Evolutionary conservation across 2,329 filamentous ascomycete genomes (phyloP), one percentile per base, ranked within the genome.

Genomic region (Botrytis deweyae): DNA sequence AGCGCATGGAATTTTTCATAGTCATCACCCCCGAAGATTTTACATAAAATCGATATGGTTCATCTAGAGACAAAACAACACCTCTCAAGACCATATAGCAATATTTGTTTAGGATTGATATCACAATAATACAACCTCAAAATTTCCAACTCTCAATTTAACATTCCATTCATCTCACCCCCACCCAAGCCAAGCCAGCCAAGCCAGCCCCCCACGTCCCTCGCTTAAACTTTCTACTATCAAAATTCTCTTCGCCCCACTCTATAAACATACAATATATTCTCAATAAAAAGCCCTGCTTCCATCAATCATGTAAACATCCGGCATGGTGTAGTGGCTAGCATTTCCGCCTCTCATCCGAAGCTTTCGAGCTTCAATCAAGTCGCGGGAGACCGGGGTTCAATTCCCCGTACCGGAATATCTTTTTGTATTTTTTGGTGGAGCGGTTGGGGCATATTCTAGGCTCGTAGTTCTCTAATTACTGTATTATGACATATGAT

Each of bases 251-350:
- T 52, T n/a, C 12, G n/a, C 20, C 22, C 33, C 59, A 33, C 59
- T 14, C 3, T 4, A 1, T 0, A 14, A 6, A n/a, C 6, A 2
- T 22, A 38, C 5, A 40, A 25, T 0, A 62, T 62, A 62, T 8
- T 16, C 2, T 16, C 14, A 62, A 16, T 3, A 14, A 38, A 16
- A 2, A 1, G 2, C 0, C 0, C 3, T 0, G 2, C 16, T 0
- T 38, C 2, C 36, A n/a, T 62, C 9, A 22, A 38, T 16, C 22
- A 25, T 4, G 0, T 10, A 62, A 61, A 25, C 4, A 62, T 62
- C 59, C 59, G 59, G 59, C 59, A 62, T 62, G 59, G 59, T 62
- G 59, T 62, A 62, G 59, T 62, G 59, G 59, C 59, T 62, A 62
- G 59, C 59, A 62, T 62, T 62, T 62, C 59, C 59, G 59, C 59